Base-by-base conservation (phyloP, 1,139 yeast species). In the Zygosaccharomyces sapae region DNA sequence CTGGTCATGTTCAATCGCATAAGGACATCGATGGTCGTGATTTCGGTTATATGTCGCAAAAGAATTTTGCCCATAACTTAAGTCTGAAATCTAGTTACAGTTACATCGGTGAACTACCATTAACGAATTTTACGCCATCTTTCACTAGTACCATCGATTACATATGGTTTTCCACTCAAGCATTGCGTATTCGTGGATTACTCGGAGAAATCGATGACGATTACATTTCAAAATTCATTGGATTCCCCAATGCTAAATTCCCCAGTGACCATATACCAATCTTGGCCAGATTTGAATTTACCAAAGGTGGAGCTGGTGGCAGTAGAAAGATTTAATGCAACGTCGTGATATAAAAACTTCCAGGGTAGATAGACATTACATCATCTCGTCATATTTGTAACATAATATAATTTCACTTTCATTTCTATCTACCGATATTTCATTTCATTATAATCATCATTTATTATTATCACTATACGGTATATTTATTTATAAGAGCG, bases 231-330 rank as follows among this genome's bases (percentile, higher is more conserved):
- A 81, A 83, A 56, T 81, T 83, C 55, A 85, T 92, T 62, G 99
- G 97, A 7, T 82, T 92, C 68, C 99, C 99, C 19, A 88, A 88
- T 65, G 89, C 90, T 16, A 86, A 89, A 65, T 85, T 86, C 70
- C 97, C 97, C 31, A 86, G 96, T 39, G 98, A 92, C 68, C 97
- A 92, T 69, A 80, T 90, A 59, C 92, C 97, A 13, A 72, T 90
- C 55, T 77, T 89, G 48, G 74, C 92, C 25, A 81, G 82, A 65
- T 83, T 89, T 59, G 86, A 81, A 58, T 77, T 88, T 62, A 81
- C 81, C 65, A 84, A 80, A 65, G 61, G 61, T 48, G 68, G 63
- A 53, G 68, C 66, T 37, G 54, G 51, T 35, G 57, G 59, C 35
- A 62, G 66, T 44, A 57, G 62, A 52, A 59, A 60, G 51, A 55